Conservation (phyloP, 768 basidiomycete genomes). For the Suillus cothurnatus region DNA sequence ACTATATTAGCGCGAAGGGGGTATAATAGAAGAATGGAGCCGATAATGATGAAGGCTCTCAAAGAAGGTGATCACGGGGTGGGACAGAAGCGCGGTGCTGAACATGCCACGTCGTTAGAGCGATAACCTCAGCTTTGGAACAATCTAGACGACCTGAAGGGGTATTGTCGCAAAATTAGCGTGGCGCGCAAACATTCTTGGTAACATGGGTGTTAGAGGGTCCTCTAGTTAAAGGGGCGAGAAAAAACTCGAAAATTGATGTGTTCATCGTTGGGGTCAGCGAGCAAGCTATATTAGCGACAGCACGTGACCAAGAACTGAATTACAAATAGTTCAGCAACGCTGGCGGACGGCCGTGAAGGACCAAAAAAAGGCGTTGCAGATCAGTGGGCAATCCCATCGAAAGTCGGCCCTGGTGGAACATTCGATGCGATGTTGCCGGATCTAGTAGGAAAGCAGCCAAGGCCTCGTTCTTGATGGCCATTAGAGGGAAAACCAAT, state of each 20-base stretch:
- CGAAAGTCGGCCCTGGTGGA: constrained; percentile 16
- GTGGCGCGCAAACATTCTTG: not conserved
- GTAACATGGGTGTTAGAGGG: constrained; percentile 6
- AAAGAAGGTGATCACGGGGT: not conserved
- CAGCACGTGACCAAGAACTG: constrained; percentile 6
- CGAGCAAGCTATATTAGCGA: constrained; percentile 15
- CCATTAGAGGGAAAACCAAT: not conserved
- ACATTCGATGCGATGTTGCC: constrained; percentile 16
- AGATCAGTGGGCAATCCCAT: constrained; percentile 12
- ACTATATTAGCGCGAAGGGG: not conserved
- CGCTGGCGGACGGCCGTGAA: constrained; percentile 19
- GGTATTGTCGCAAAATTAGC: not conserved
- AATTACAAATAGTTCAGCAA: constrained; percentile 20
- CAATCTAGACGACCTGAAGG: constrained; percentile 1
- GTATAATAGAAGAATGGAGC: not conserved
- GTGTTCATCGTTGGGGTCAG: constrained; percentile 27
- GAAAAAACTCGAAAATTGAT: constrained; percentile 1
- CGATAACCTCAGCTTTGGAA: not conserved
- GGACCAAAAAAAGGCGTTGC: constrained; percentile 6
- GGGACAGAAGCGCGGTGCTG: not conserved
- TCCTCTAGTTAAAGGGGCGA: not conserved
- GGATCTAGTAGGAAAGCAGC: constrained; percentile 11
- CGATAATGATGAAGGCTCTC: not conserved
- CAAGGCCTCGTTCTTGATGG: constrained; percentile 12
- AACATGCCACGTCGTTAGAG: constrained; percentile 1